Evolutionary conservation across 768 basidiomycete genomes (phyloP).

Genomic region (Nidularia pulvinata): DNA sequence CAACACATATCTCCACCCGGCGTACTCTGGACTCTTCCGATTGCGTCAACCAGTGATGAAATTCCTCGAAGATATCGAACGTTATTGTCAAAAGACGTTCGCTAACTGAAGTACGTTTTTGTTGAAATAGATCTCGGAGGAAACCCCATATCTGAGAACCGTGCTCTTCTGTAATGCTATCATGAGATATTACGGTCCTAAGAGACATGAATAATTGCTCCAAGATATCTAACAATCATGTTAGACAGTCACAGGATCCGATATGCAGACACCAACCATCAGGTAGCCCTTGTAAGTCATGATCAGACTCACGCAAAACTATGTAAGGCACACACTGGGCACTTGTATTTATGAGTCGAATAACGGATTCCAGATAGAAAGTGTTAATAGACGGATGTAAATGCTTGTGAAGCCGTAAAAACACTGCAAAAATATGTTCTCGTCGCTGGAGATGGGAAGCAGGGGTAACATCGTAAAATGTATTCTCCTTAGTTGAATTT

Average conservation of each 20-base stretch:
- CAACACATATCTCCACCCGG: conserved; percentile 5
- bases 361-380: conserved; percentile 6
- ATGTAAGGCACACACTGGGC: conserved; percentile 2
- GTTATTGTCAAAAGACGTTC: conserved; percentile 1
- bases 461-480: background rate
- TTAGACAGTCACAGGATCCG: background rate
- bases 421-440: conserved; percentile 7
- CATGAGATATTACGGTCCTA: conserved; percentile 1
- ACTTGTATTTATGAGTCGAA: conserved; percentile 6
- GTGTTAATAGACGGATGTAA: conserved; percentile 4
- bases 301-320: conserved; percentile 4
- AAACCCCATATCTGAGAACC: conserved; percentile 8
- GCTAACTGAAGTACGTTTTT: background rate
- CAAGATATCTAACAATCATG: conserved; percentile 2
- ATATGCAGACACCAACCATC: background rate
- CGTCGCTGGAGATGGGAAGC: conserved; percentile 1
- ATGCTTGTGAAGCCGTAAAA: conserved; percentile 7
- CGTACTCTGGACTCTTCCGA: background rate
- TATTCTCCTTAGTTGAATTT: background rate
- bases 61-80: conserved; percentile 6
- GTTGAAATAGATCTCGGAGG: conserved; percentile 4
- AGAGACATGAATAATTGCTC: conserved; percentile 4
- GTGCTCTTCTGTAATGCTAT: conserved; percentile 3
- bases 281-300: conserved; percentile 3
- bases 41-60: conserved; percentile 4